Percentiles rank a stretch among this genome's conserved stretches.
Conservation (phyloP, 306 rosid species). For the Begonia loranthoides region DNA sequence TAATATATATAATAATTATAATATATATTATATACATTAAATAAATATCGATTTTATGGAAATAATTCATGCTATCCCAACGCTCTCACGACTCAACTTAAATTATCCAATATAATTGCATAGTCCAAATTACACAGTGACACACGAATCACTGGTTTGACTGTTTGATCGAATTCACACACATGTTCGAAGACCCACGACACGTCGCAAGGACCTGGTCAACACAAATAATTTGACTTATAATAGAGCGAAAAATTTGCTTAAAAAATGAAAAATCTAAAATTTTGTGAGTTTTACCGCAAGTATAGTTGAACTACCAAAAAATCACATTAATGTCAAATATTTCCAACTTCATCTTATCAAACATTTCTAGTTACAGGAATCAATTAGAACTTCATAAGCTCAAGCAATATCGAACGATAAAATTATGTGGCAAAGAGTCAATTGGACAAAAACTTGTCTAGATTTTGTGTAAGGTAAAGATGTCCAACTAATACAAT, state of each 20-base stretch:
- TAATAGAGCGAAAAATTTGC: no score
- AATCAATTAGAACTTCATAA: background rate
- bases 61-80: no score
- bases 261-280: no score
- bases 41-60: no score
- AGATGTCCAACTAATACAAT: background rate
- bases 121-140: background rate
- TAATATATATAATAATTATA: no score
- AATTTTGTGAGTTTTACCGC: no score
- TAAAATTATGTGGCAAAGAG: background rate
- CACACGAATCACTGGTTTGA: background rate
- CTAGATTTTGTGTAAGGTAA: background rate
- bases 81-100: no score
- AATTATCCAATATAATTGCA: no score
- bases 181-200: background rate
- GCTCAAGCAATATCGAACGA: background rate
- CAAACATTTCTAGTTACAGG: background rate
- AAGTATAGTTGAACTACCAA: background rate
- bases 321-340: background rate
- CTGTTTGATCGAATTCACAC: background rate
- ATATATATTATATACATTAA: no score
- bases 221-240: no score
- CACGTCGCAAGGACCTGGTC: no score
- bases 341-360: background rate
- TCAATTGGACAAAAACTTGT: background rate